Percentiles rank a stretch among this genome's conserved stretches.
Conservation (phyloP, 2,329 filamentous ascomycete genomes). For the Fusarium veterinarium region DNA sequence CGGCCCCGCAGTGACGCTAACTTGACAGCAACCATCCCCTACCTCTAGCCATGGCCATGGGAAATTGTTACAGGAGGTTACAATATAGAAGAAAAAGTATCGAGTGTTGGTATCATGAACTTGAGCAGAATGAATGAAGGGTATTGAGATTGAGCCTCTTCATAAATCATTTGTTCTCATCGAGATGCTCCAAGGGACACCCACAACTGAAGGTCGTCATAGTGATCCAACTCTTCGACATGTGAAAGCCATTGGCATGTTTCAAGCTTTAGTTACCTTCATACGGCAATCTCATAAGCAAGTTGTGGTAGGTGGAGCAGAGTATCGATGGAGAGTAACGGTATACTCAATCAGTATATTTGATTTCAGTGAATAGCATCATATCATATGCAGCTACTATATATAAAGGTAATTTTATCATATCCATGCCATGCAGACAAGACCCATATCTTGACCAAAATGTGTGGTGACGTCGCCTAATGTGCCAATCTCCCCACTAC, state of each 20-base stretch:
- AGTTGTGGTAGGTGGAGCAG: not conserved
- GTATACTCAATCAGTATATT: not conserved
- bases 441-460: not conserved
- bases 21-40: conserved; percentile 10
- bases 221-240: not conserved
- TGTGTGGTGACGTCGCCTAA: conserved; percentile 39
- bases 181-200: not conserved
- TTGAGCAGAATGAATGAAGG: not conserved
- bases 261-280: not conserved
- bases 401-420: not conserved
- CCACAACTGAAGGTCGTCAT: not conserved
- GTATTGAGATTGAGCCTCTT: no score
- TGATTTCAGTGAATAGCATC: not conserved
- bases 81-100: not conserved
- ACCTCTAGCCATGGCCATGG: not conserved
- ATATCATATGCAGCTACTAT: not conserved
- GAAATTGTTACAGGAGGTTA: not conserved
- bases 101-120: not conserved
- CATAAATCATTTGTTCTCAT: not conserved
- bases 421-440: not conserved
- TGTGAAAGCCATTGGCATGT: conserved; percentile 14
- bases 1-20: conserved; percentile 31
- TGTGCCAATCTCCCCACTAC: conserved; percentile 12
- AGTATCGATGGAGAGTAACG: not conserved
- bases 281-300: not conserved